Conservation (phyloP, 2,329 filamentous ascomycete genomes). For the Lasiodiplodia gonubiensis region DNA sequence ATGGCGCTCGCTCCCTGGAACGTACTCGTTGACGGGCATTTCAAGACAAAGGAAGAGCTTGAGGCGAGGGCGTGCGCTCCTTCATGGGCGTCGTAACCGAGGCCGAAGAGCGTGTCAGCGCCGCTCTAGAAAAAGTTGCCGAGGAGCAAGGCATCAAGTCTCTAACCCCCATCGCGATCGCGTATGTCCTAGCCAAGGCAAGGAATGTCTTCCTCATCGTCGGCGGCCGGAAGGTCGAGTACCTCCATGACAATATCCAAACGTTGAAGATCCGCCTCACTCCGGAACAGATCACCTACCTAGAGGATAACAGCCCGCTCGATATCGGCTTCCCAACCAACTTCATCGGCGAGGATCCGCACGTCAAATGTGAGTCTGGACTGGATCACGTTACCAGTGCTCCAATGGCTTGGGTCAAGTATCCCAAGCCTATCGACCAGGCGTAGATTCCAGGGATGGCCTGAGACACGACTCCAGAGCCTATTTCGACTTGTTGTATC, state of each 20-base stretch:
- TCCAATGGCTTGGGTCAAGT: neutral
- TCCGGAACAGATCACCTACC: slow-evolving; percentile 66
- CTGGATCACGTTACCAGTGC: neutral
- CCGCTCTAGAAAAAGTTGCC: slow-evolving; percentile 66
- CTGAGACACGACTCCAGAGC: no score
- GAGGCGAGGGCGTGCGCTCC: slow-evolving; percentile 48
- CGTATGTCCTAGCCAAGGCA: slow-evolving; percentile 70
- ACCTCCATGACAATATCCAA: slow-evolving; percentile 72
- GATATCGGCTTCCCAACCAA: slow-evolving; percentile 70
- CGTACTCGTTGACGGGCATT: slow-evolving; percentile 48
- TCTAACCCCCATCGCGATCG: slow-evolving; percentile 63
- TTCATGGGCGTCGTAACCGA: no score
- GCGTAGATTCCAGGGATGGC: neutral
- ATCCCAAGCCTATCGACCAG: neutral
- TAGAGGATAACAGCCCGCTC: slow-evolving; percentile 67
- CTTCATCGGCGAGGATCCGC: slow-evolving; percentile 52
- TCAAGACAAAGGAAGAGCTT: slow-evolving; percentile 52
- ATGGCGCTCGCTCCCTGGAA: slow-evolving; percentile 63
- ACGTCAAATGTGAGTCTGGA: neutral
- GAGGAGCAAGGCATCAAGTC: slow-evolving; percentile 48
- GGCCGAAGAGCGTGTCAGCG: slow-evolving; percentile 55
- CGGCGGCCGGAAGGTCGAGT: slow-evolving; percentile 71
- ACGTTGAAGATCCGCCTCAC: slow-evolving; percentile 66
- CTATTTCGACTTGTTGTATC: no score
- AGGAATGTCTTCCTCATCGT: slow-evolving; percentile 76